phyloP scores from a whole-genome alignment of 495 filamentous ascomycete genomes.

The Xylaria castorea region DNA sequence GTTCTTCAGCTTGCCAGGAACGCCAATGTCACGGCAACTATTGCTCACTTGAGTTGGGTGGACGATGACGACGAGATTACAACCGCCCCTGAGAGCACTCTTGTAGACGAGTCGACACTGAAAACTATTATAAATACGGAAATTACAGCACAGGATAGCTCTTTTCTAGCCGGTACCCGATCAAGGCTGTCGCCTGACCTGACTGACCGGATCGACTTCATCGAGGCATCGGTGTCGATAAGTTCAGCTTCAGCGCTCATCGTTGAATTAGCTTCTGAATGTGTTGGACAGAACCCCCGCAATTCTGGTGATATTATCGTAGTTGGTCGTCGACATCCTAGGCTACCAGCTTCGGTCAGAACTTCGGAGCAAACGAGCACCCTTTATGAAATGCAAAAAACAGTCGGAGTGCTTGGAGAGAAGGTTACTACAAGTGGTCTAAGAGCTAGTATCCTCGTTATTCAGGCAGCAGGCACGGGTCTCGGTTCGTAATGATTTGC shows the following conservation, averaged over 20 bases:
- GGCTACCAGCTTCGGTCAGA: conserved; percentile 38
- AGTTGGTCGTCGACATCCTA: conserved; percentile 64
- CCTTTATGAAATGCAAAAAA: conserved; percentile 60
- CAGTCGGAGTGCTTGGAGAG: conserved; percentile 73
- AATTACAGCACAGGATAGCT: conserved; percentile 58
- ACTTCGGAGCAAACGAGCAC: conserved; percentile 39
- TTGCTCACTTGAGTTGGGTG: conserved; percentile 60
- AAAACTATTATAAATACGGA: conserved; percentile 42
- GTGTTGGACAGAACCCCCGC: conserved; percentile 64
- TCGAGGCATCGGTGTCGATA: conserved; percentile 40
- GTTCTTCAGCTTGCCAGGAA: conserved; percentile 83
- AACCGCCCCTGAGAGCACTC: conserved; percentile 38
- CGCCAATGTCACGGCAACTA: conserved; percentile 74
- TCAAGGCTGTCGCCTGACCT: conserved; percentile 67
- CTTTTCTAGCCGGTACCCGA: conserved; percentile 68
- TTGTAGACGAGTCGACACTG: conserved; percentile 31
- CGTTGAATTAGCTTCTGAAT: conserved; percentile 58
- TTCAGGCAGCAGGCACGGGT: conserved; percentile 65
- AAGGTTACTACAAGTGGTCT: conserved; percentile 65
- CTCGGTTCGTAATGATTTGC: conserved; percentile 26
- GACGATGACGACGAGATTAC: conserved; percentile 43
- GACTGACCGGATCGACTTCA: conserved; percentile 67
- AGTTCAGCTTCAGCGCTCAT: conserved; percentile 35
- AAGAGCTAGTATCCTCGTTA: conserved; percentile 76
- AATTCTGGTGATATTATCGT: conserved; percentile 84